Conservation (phyloP, 768 basidiomycete genomes). For the Chalciporus chontae region DNA sequence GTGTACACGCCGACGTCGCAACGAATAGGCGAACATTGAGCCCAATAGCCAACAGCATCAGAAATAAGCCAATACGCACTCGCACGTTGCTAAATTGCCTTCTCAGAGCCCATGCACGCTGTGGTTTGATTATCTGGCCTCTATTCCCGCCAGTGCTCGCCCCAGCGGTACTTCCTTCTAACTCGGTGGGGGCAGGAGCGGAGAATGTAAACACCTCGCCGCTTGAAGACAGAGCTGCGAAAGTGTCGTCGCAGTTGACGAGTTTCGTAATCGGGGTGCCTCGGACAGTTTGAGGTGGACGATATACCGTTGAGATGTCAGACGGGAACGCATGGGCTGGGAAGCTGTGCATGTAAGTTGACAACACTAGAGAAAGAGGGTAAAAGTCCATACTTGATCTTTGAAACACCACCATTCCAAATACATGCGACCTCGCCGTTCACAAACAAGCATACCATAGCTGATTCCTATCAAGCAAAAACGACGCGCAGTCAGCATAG, state of each 20-base stretch:
- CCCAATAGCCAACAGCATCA: neutral
- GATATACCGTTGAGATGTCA: constrained; percentile 65
- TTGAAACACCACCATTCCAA: constrained; percentile 71
- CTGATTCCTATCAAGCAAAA: constrained; percentile 61
- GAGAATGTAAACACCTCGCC: constrained; percentile 92
- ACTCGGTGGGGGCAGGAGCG: constrained; percentile 36
- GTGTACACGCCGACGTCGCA: neutral
- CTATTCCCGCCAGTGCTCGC: constrained; percentile 23
- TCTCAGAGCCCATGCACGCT: constrained; percentile 86
- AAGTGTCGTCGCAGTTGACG: constrained; percentile 69
- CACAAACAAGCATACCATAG: constrained; percentile 77
- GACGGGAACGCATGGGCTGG: constrained; percentile 73
- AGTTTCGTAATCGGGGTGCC: constrained; percentile 77
- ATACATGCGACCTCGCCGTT: constrained; percentile 80
- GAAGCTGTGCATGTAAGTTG: constrained; percentile 45
- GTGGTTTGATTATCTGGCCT: constrained; percentile 61
- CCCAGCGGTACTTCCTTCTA: constrained; percentile 12
- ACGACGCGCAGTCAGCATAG: neutral
- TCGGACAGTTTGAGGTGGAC: constrained; percentile 72
- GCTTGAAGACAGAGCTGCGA: constrained; percentile 77
- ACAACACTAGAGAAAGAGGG: neutral
- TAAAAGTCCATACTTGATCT: constrained; percentile 54
- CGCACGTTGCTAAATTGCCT: constrained; percentile 84
- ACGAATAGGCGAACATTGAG: neutral
- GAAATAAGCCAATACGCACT: constrained; percentile 36